phyloP scores from a whole-genome alignment of 164 flowering plant species.

The grape (Vitis vinifera) region ASM3070453v1 NC_081809.1:24936501-24937000 shows the following conservation, averaged over 20 bases:
- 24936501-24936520: background rate
- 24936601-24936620: slow-evolving; percentile 74
- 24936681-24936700: slow-evolving; percentile 34
- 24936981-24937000: too few relatives aligned
- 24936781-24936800: background rate
- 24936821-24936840: too few relatives aligned
- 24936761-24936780: slow-evolving; percentile 3
- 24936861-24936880: background rate
- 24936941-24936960: too few relatives aligned
- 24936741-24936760: slow-evolving; percentile 56
- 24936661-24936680: slow-evolving; percentile 83
- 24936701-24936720: slow-evolving; percentile 60
- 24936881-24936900: background rate
- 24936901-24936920: too few relatives aligned
- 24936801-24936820: background rate
- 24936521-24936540: slow-evolving; percentile 84
- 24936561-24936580: slow-evolving; percentile 54
- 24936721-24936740: slow-evolving; percentile 85
- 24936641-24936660: slow-evolving; percentile 73
- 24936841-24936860: background rate
- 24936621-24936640: slow-evolving; percentile 51
- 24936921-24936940: too few relatives aligned
- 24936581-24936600: slow-evolving; percentile 81
- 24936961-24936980: too few relatives aligned
- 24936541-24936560: slow-evolving; percentile 60